These are phyloP conservation scores for Cryoendolithus antarcticus DNA, from an alignment of 2,329 filamentous ascomycete genomes.

Conservation along the genomic window DNA sequence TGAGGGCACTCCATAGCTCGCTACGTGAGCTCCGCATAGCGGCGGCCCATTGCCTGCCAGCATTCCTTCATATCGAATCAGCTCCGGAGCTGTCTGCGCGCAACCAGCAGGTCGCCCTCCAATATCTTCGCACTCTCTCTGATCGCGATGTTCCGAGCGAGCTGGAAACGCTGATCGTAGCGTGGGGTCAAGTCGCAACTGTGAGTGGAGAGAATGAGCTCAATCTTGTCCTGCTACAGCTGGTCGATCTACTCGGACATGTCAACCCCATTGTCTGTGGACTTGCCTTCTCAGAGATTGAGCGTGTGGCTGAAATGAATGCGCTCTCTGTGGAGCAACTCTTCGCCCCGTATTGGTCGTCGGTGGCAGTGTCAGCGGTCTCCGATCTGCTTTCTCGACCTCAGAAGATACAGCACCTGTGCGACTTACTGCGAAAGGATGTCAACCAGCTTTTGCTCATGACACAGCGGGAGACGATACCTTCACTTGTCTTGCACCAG, in stretches of 20 bases:
- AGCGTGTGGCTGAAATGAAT: constrained; percentile 57
- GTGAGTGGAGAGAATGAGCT: constrained; percentile 69
- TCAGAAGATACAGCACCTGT: constrained; percentile 68
- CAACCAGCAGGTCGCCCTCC: constrained; percentile 59
- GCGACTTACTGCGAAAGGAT: constrained; percentile 66
- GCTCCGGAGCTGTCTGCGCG: constrained; percentile 38
- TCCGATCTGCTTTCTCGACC: constrained; percentile 71
- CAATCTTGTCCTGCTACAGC: constrained; percentile 69
- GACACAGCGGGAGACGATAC: constrained; percentile 71
- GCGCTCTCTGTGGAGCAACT: constrained; percentile 44
- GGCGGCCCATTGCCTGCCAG: constrained; percentile 47
- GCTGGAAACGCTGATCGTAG: constrained; percentile 74
- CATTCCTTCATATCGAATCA: constrained; percentile 47
- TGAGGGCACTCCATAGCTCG: constrained; percentile 72
- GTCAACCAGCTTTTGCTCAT: constrained; percentile 61
- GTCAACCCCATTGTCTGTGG: constrained; percentile 66
- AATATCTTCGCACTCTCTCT: constrained; percentile 59
- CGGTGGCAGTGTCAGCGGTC: constrained; percentile 66
- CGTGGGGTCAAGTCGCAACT: constrained; percentile 71
- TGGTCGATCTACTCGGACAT: constrained; percentile 80
- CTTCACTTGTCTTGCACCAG: constrained; percentile 70
- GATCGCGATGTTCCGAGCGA: constrained; percentile 54
- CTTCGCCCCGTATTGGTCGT: constrained; percentile 81
- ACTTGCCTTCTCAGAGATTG: constrained; percentile 70
- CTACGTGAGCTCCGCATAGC: constrained; percentile 73